Conservation (phyloP, 2,329 filamentous ascomycete genomes). For the Parastagonospora nodorum region DNA sequence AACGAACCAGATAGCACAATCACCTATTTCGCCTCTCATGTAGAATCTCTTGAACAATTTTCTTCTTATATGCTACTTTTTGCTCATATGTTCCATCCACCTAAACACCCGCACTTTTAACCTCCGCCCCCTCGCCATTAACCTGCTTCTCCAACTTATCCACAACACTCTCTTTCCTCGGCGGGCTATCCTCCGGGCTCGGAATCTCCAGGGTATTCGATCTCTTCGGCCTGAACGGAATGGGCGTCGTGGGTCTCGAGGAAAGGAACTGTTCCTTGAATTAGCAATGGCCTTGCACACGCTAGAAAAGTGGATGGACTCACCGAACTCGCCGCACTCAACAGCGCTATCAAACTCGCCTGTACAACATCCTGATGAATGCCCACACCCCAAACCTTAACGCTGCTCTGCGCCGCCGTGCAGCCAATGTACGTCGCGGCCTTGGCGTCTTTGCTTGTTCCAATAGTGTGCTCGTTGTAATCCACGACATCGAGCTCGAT, state of each 20-base stretch:
- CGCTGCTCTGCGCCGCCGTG: conserved; percentile 67
- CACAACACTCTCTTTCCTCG: conserved; percentile 23
- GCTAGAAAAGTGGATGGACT: too few relatives aligned
- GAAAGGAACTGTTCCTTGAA: conserved; percentile 67
- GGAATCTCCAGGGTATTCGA: conserved; percentile 53
- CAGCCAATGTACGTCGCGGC: conserved; percentile 97
- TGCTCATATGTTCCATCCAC: neutral
- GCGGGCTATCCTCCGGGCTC: conserved; percentile 32
- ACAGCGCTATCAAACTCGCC: conserved; percentile 81
- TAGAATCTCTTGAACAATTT: too few relatives aligned
- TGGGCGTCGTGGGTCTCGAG: conserved; percentile 71
- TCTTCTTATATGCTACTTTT: neutral
- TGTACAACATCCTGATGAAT: conserved; percentile 93
- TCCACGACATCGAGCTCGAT: conserved; percentile 89
- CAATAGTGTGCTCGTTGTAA: conserved; percentile 96
- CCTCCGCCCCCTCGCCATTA: conserved; percentile 27
- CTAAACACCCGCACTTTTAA: conserved; percentile 24
- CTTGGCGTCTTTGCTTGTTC: conserved; percentile 78
- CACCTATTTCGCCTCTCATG: too few relatives aligned
- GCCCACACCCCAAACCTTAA: conserved; percentile 87
- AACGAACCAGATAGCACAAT: too few relatives aligned
- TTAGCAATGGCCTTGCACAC: neutral
- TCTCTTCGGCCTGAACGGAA: conserved; percentile 64
- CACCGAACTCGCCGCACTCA: conserved; percentile 85
- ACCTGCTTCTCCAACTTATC: conserved; percentile 36